Base-by-base conservation (phyloP, 2,329 filamentous ascomycete genomes). In the Pseudocercospora fuligena region DNA sequence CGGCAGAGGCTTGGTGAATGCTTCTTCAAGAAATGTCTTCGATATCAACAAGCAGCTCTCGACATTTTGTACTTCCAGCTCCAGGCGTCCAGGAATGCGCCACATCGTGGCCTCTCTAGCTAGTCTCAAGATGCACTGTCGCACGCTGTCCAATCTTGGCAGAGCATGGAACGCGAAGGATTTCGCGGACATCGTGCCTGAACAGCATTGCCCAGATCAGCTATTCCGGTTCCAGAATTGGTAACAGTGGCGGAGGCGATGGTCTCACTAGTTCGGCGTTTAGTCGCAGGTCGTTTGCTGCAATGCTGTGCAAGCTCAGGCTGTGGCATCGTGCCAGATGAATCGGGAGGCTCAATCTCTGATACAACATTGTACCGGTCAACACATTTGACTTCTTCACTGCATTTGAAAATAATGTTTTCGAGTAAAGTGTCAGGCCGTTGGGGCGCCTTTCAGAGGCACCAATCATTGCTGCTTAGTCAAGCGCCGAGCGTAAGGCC, bases 41-140 rank as follows among this genome's bases (percentile, higher is more conserved):
- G 12, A 12, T 12, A 51, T 51, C 47, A 25, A 51, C 47, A 51
- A 21, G 47, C 47, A 25, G 47, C 47, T 21, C 16, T 25, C 21
- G 21, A n/a, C 51, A 54, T 54, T 54, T 54, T 54, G 51, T 58
- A 58, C n/a, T 19, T 40, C n/a, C 54, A 58, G 51, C 51, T 54
- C 51, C 11, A 58, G 54, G 54, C 54, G 54, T 58, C 54, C 54
- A 58, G 16, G 16, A 6, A 16, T 21, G 31, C 54, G 54, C 54
- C 54, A 58, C 54, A 58, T 40, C 25, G 29, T 57, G 53, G 53
- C 53, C 53, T 36, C 21, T 29, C n/a, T 23, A 40, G 27, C 27
- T 33, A 36, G 27, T 40, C n/a, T 23, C 23, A 31, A 36, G 54
- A n/a, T 40, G 54, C 31, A 58, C 31, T 58, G 51, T 14, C 51